Conservation (phyloP, 345 rosid species). For the Eucalyptus decipiens region DNA sequence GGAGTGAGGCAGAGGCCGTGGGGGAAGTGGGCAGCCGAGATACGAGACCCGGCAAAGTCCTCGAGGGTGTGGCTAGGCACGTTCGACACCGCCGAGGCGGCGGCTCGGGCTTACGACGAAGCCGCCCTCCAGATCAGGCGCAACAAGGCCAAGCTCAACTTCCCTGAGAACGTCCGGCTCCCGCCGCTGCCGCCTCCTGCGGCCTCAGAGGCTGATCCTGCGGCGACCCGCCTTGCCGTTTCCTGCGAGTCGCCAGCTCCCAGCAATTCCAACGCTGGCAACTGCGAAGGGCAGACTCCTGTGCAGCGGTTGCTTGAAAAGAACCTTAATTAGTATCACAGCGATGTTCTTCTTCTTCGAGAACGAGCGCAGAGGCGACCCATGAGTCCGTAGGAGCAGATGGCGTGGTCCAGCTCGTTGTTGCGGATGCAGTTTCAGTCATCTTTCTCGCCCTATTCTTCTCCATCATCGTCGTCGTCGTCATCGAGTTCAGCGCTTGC, state of each 20-base stretch:
- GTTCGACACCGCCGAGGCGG: conserved; percentile 77
- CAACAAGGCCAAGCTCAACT: conserved; percentile 86
- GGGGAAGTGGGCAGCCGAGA: conserved; percentile 99
- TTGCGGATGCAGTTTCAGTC: background rate
- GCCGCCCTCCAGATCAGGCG: conserved; percentile 84
- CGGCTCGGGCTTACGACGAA: conserved; percentile 81
- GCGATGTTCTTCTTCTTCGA: background rate
- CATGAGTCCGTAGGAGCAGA: conserved; percentile 16
- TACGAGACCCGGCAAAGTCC: conserved; percentile 78
- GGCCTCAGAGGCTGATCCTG: background rate
- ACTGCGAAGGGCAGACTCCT: background rate
- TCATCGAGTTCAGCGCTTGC: background rate
- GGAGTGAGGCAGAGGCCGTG: conserved; percentile 94
- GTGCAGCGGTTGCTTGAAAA: background rate
- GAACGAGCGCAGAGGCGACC: conserved; percentile 1
- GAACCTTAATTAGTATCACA: background rate
- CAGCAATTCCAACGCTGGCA: background rate
- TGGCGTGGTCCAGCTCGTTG: conserved; percentile 3
- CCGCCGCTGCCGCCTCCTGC: conserved; percentile 4
- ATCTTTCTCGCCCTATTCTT: conserved; percentile 4
- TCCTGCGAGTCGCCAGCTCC: background rate
- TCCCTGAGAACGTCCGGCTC: conserved; percentile 82
- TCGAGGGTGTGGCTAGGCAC: conserved; percentile 94
- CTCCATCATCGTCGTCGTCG: background rate
- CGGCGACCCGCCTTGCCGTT: conserved; percentile 11